A percentile compares a stretch with the other conserved stretches of the same genome.
Evolutionary conservation across 1,139 yeast genomes (phyloP).

Genomic region (Yamadazyma aaseri): DNA sequence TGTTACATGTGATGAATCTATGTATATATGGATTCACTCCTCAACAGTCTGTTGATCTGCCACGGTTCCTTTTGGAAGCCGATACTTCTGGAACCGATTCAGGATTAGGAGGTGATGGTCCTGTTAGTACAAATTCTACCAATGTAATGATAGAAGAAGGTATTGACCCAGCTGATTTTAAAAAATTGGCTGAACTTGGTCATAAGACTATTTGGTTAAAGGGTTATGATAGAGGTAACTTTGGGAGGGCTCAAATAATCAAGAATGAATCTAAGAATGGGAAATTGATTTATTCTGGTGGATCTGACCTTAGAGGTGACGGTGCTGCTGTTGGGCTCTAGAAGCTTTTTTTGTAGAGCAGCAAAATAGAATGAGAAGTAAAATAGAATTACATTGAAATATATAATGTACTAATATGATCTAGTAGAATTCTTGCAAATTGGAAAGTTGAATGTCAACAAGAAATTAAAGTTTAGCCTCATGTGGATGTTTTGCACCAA

Average conservation of each 20-base stretch:
- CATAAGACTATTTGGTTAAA: constrained; percentile 51
- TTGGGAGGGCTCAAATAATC: constrained; percentile 79
- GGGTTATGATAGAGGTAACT: constrained; percentile 47
- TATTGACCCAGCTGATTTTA: constrained; percentile 40
- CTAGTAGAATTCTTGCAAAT: too few species aligned
- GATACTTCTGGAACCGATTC: constrained; percentile 37
- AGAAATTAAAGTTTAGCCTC: too few species aligned
- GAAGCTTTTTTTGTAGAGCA: too few species aligned
- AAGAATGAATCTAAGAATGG: constrained; percentile 42
- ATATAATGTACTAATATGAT: too few species aligned
- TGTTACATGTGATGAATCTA: constrained; percentile 72
- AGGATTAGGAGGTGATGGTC: constrained; percentile 68
- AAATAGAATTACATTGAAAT: too few species aligned
- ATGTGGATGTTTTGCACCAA: too few species aligned
- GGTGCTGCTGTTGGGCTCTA: constrained; percentile 68
- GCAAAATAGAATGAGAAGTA: too few species aligned
- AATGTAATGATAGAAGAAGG: constrained; percentile 69
- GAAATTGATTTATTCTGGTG: constrained; percentile 58
- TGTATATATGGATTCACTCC: constrained; percentile 63
- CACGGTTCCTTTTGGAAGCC: constrained; percentile 64
- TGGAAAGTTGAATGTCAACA: too few species aligned
- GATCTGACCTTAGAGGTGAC: constrained; percentile 78
- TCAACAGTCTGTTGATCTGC: constrained; percentile 75
- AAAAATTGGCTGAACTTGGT: constrained; percentile 50
- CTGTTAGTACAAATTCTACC: constrained; percentile 59